Conservation (phyloP, 257 asterid species). For the Apocynum venetum region DNA sequence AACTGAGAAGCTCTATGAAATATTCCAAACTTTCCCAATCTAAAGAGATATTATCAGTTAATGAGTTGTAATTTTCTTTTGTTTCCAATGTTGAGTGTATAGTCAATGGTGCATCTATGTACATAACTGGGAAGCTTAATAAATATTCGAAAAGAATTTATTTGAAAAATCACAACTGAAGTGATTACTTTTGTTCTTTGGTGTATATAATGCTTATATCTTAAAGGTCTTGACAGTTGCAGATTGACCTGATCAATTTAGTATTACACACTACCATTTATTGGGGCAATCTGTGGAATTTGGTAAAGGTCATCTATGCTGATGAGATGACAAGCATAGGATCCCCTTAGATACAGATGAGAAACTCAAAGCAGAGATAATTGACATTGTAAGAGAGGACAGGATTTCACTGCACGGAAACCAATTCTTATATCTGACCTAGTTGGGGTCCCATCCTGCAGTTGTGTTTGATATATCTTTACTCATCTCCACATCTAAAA, state of each 20-base stretch:
- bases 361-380: background rate
- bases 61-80: background rate
- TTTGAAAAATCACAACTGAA: background rate
- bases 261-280: background rate
- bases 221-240: background rate
- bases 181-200: background rate
- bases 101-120: background rate
- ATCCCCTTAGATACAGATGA: background rate
- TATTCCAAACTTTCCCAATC: background rate
- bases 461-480: background rate
- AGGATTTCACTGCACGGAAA: background rate
- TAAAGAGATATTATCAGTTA: background rate
- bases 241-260: background rate
- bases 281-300: conserved; percentile 2
- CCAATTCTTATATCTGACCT: background rate
- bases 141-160: background rate
- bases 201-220: background rate
- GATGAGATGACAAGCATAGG: background rate
- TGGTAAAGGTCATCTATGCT: background rate
- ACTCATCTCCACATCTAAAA: background rate
- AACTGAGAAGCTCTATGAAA: background rate
- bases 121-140: background rate
- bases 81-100: background rate
- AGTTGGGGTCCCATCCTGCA: background rate
- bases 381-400: background rate